These are phyloP conservation scores for Herpetomonas tarakana DNA, from an alignment of 208 protist species.

Conservation along the genomic window DNA sequence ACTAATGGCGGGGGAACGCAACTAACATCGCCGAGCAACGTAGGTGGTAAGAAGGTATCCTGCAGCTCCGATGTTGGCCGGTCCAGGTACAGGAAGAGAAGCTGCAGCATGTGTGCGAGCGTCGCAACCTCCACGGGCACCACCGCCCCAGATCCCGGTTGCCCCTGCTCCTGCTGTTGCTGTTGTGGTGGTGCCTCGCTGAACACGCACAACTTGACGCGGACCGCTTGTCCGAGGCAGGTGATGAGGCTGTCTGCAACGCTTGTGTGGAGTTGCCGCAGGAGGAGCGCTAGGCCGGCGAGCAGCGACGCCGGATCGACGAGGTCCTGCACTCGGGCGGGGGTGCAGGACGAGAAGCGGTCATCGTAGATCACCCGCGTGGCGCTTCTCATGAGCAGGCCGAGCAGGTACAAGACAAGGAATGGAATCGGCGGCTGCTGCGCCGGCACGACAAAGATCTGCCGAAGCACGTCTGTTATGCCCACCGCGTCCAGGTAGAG, in stretches of 20 bases:
- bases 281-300: conserved; percentile 84
- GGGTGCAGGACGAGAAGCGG: conserved; percentile 45
- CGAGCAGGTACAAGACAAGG: conserved; percentile 78
- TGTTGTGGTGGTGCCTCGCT: not conserved
- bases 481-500: conserved; percentile 81
- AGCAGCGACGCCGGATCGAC: conserved; percentile 88
- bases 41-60: too few relatives aligned
- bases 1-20: too few relatives aligned
- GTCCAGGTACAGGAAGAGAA: conserved; percentile 15
- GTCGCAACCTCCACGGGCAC: conserved; percentile 36
- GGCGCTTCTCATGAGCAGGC: conserved; percentile 63
- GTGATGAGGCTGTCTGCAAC: conserved; percentile 74
- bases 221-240: conserved; percentile 81
- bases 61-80: conserved; percentile 14
- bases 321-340: conserved; percentile 34
- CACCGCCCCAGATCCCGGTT: conserved; percentile 6
- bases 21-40: too few relatives aligned
- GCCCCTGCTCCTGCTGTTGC: not conserved
- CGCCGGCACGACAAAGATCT: conserved; percentile 83
- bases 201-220: not conserved
- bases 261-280: conserved; percentile 93
- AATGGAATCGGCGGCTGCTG: conserved; percentile 40
- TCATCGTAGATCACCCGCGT: conserved; percentile 59
- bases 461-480: conserved; percentile 75
- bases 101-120: conserved; percentile 23